Evolutionary conservation across 352 stramenopile genomes (phyloP), one percentile per base, ranked within the genome.

Genomic region (Phytophthora pluvialis): DNA sequence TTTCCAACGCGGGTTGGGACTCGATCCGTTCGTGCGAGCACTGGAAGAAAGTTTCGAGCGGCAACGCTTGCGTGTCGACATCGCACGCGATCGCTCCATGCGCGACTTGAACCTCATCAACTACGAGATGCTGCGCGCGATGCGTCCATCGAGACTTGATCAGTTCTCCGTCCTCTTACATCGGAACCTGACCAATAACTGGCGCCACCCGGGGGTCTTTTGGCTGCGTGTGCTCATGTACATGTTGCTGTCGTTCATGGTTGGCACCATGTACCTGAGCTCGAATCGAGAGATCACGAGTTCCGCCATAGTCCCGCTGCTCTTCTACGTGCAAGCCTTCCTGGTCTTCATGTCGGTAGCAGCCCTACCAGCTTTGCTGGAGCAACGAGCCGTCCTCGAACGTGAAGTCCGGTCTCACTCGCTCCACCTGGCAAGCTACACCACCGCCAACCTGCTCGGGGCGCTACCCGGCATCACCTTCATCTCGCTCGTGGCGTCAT

Each of bases 311-410:
- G 76, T 88, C 10, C 77, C 86, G 11, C 66, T 97, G 26, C 67
- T 97, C 9, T 97, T 97, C 69, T 97, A 94, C 73, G 80, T 94
- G 6, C 85, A 94, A 45, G 88, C 89, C 9, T 97, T 98, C 63
- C 72, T 97, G 45, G 86, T 95, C 26, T 97, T 96, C 72, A 98
- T 97, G 89, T 92, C 77, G 7, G 81, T 97, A n/a, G 90, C 90
- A 3, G 83, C 81, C 3, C 56, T 98, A n/a, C 91, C 91, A 2
- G 88, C 89, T 40, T 78, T 95, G 29, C 78, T 97, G 51, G 81
- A 97, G 43, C 80, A 97, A 55, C 77, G 90, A 52, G 78, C 76
- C 4, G 91, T 97, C 40, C 89, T 97, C 33, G 64, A 94, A 47
- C 88, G 91, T 8, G 91, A 97, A 71, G 73, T 86, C 2, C 64